These are phyloP conservation scores for Cucumis sativus DNA, from an alignment of 306 rosid genomes.

Conservation along the genomic window DNA sequence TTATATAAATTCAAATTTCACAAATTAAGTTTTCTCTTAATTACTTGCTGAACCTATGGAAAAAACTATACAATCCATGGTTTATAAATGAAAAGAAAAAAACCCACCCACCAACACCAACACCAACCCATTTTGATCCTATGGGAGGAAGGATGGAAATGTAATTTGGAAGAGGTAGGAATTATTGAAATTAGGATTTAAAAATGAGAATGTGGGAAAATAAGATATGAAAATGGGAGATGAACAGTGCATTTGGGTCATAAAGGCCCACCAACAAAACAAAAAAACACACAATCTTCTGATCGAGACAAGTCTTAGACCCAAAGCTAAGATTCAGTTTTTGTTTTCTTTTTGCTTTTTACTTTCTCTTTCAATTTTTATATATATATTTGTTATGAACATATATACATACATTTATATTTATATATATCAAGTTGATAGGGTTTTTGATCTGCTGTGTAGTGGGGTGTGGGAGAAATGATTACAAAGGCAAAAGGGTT, in stretches of 20 bases:
- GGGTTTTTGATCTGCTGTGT: background rate
- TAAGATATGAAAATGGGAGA: background rate
- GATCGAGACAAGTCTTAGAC: constrained; percentile 13
- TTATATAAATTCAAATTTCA: background rate
- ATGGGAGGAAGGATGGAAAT: too few relatives aligned
- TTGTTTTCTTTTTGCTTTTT: background rate
- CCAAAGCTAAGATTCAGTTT: constrained; percentile 6
- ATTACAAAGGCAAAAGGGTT: constrained; percentile 9
- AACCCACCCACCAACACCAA: background rate
- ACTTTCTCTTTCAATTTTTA: background rate
- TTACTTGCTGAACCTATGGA: background rate
- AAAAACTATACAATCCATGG: too few relatives aligned
- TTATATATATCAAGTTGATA: background rate
- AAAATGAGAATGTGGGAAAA: background rate
- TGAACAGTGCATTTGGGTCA: background rate
- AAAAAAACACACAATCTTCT: constrained; percentile 5
- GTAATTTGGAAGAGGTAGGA: too few relatives aligned
- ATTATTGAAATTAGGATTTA: background rate
- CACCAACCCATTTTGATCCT: too few relatives aligned
- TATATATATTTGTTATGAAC: background rate
- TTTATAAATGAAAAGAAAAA: too few relatives aligned
- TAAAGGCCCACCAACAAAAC: background rate
- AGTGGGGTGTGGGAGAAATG: constrained; percentile 3
- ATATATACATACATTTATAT: too few relatives aligned
- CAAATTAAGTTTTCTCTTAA: background rate